Evolutionary conservation across 2,329 filamentous ascomycete genomes (phyloP), one percentile per base, ranked within the genome.

Genomic region (Uncinocarpus reesii): DNA sequence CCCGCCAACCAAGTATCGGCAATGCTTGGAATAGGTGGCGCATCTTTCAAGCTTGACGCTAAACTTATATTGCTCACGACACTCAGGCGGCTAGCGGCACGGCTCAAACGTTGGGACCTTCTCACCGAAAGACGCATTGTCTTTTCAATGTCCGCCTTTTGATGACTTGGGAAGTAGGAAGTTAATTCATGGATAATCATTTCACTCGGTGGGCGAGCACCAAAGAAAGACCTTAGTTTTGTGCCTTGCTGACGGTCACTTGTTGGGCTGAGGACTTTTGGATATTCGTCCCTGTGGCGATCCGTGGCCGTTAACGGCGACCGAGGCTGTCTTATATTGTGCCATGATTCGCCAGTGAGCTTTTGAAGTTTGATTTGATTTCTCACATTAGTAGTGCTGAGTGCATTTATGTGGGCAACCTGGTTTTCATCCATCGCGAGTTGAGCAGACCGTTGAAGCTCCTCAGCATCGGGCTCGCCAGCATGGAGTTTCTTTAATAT

Each of bases 91-190:
- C 86, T 94, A 56, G 93, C 90, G 56, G 93, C 86, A 64, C 86
- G 86, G 70, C 90, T 96, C 54, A 96, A 75, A 46, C 92, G 84
- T 46, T 86, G 86, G 34, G 90, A 96, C 57, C 92, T 79, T 57
- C 90, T 80, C 65, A 95, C 84, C 0, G 90, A 95, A 67, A 95
- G 79, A 42, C 92, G 84, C 53, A 95, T 89, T 0, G 92, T 96
- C 57, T 88, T 84, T 65, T 96, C 92, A 62, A 98, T 95, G 58
- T 94, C 87, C 62, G 95, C 89, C 48, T 86, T 82, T 42, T 89
- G 81, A 59, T 96, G 90, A 60, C 94, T 88, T 0, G 92, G 92
- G 74, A 98, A 98, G 72, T 96, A 98, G 0, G 89, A 94, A 1
- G 87, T 92, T 51, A 98, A 73, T 62, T 98, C 92, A 18, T 92